phyloP scores from a whole-genome alignment of 257 asterid species.

The Osmanthus fragrans region DNA sequence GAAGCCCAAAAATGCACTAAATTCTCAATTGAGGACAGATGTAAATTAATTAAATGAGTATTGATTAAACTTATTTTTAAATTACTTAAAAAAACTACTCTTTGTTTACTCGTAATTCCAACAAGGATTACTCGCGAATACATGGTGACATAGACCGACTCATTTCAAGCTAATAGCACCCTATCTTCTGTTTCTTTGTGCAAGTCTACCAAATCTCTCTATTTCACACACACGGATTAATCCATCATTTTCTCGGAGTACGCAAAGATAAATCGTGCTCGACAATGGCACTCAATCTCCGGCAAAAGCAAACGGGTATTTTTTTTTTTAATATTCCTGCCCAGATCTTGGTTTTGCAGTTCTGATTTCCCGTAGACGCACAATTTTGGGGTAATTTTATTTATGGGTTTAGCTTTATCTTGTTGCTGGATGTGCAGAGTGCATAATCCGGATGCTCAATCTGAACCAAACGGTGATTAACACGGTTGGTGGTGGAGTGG shows the following conservation, averaged over 20 bases:
- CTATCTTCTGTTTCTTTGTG: background rate
- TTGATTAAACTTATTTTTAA: too few species aligned
- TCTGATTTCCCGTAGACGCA: background rate
- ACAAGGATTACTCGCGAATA: too few species aligned
- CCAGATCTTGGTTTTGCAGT: background rate
- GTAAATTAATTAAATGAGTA: too few species aligned
- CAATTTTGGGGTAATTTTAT: background rate
- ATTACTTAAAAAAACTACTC: too few species aligned
- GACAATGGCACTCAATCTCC: conserved; percentile 82
- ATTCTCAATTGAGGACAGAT: too few species aligned
- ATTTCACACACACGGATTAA: background rate
- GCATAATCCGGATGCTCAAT: conserved; percentile 92
- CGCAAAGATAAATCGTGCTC: background rate
- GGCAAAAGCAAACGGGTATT: conserved; percentile 84
- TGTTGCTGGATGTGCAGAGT: conserved; percentile 50
- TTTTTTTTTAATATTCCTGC: conserved; percentile 3
- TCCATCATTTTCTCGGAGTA: background rate
- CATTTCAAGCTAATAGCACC: too few species aligned
- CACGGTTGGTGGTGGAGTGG: conserved; percentile 42
- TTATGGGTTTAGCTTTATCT: background rate
- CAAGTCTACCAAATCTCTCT: background rate
- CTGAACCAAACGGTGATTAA: conserved; percentile 80
- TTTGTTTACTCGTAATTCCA: too few species aligned
- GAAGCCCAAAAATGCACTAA: too few species aligned
- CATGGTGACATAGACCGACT: too few species aligned